phyloP scores from a whole-genome alignment of 1,284 basidiomycete species.

The Wallemia ichthyophaga region DNA sequence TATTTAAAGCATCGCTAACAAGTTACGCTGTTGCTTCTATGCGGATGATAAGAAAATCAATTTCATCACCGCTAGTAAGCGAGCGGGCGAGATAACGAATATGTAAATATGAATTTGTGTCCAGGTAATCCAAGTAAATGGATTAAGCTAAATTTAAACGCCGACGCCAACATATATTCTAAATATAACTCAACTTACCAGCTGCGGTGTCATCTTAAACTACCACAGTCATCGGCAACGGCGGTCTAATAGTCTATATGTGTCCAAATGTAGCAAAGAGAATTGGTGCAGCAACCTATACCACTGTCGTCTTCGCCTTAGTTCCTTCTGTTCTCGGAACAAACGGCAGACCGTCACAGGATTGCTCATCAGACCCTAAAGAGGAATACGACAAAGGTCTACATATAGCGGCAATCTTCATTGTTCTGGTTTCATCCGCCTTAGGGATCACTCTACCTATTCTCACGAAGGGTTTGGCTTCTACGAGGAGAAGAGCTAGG shows the following conservation, averaged over 20 bases:
- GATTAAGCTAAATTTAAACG: no score
- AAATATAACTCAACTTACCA: no score
- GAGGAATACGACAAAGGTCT: not conserved
- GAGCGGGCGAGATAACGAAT: no score
- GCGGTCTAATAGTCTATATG: not conserved
- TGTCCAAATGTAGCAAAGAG: not conserved
- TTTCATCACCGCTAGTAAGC: no score
- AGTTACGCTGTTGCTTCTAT: no score
- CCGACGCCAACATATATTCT: no score
- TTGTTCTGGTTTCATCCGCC: not conserved
- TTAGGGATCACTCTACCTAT: not conserved
- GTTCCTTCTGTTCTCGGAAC: not conserved
- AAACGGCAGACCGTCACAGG: not conserved
- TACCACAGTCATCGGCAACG: not conserved
- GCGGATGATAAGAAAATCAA: no score
- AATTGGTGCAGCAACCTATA: not conserved
- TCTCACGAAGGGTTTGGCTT: not conserved
- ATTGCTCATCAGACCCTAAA: not conserved
- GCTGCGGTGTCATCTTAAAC: no score
- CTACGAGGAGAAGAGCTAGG: not conserved
- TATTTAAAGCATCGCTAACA: no score
- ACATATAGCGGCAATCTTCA: slow-evolving; percentile 1
- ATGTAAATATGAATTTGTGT: no score
- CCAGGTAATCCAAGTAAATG: no score
- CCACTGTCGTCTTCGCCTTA: not conserved